phyloP scores from a whole-genome alignment of 2,329 filamentous ascomycete species.

The Nemania sp. region DNA sequence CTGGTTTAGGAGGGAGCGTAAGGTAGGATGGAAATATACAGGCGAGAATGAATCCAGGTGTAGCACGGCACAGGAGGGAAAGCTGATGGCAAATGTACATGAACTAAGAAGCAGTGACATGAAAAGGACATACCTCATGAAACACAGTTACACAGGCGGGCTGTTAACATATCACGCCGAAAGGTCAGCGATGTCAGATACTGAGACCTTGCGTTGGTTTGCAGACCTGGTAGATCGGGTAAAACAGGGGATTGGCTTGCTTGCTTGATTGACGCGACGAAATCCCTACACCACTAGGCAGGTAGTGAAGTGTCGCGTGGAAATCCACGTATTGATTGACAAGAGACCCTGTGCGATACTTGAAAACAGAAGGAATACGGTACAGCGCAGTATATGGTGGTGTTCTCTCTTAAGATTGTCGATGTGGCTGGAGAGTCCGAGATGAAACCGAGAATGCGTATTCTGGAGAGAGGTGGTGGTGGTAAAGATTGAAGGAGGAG shows the following conservation, averaged over 20 bases:
- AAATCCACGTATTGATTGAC: not conserved
- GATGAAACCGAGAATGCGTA: not conserved
- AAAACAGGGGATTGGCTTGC: slow-evolving; percentile 1
- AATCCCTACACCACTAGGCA: not conserved
- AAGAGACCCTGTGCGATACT: not conserved
- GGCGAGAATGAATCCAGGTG: not conserved
- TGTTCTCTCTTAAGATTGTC: slow-evolving; percentile 21
- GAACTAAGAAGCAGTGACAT: not conserved
- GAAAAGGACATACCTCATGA: slow-evolving; percentile 13
- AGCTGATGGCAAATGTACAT: not conserved
- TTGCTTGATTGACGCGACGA: slow-evolving; percentile 16
- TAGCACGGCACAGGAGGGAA: not conserved
- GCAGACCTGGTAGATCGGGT: not conserved
- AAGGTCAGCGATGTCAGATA: slow-evolving; percentile 4
- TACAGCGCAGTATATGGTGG: not conserved
- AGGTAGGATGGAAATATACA: not conserved
- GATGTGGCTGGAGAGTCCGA: not conserved
- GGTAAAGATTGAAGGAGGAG: not conserved
- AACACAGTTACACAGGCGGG: not conserved
- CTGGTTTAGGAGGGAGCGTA: not conserved
- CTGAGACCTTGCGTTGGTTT: not conserved
- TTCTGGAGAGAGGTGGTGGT: not conserved
- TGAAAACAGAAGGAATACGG: slow-evolving; percentile 9
- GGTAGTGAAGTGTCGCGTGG: not conserved
- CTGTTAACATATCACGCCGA: not conserved